phyloP scores from a whole-genome alignment of 169 alveolate genomes.

The Plasmodium billcollinsi region DNA sequence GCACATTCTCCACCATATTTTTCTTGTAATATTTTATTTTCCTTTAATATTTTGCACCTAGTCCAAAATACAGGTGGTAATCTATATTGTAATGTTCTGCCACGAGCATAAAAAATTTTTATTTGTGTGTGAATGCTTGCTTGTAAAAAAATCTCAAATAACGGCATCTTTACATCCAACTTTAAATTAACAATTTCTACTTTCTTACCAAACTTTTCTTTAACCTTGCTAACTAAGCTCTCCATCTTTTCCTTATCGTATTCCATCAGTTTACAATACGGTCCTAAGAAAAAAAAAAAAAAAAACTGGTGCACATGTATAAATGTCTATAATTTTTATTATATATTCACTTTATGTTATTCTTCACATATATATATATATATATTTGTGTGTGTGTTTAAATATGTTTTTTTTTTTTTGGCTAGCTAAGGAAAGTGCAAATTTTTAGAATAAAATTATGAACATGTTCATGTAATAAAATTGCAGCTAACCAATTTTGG shows the following conservation, averaged over 20 bases:
- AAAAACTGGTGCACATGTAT: neutral
- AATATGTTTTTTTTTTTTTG: neutral
- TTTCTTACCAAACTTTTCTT: slow-evolving; percentile 59
- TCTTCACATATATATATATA: neutral
- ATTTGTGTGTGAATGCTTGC: slow-evolving; percentile 74
- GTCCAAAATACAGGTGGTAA: slow-evolving; percentile 80
- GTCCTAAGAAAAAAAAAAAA: slow-evolving; percentile 22
- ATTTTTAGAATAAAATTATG: neutral
- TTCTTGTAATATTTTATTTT: slow-evolving; percentile 75
- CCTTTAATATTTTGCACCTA: slow-evolving; percentile 73
- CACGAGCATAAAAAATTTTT: slow-evolving; percentile 74
- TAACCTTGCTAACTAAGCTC: slow-evolving; percentile 56
- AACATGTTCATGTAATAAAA: neutral
- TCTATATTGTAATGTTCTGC: slow-evolving; percentile 76
- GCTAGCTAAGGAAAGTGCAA: too few species aligned
- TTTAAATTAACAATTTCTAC: slow-evolving; percentile 60
- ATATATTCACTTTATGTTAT: neutral
- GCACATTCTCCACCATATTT: slow-evolving; percentile 83
- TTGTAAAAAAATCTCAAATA: slow-evolving; percentile 72
- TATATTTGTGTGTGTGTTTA: neutral
- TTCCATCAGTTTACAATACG: slow-evolving; percentile 76
- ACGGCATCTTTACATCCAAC: slow-evolving; percentile 75
- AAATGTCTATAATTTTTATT: neutral
- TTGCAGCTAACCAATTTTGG: slow-evolving; percentile 60
- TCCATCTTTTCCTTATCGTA: slow-evolving; percentile 67